Percentiles rank a stretch among this genome's conserved stretches.
Conservation (phyloP, 2,329 filamentous ascomycete genomes). For the Thielaviopsis punctulata region DNA sequence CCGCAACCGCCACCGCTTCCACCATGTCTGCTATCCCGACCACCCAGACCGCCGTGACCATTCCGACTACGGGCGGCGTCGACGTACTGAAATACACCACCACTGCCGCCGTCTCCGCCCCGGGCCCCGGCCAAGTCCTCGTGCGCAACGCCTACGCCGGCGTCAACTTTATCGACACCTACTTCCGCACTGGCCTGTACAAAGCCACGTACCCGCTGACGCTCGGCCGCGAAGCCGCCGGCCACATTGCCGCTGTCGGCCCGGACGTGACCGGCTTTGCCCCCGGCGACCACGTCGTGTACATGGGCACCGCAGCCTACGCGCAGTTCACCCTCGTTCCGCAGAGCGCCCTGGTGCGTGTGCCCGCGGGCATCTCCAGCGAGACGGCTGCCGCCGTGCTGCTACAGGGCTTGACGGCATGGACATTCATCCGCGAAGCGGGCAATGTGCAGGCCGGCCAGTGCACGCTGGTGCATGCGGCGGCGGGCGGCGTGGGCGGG, state of each 20-base stretch:
- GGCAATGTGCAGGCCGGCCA: conserved; percentile 60
- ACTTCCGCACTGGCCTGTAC: conserved; percentile 79
- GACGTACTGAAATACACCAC: conserved; percentile 53
- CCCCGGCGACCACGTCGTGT: conserved; percentile 55
- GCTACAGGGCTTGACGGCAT: conserved; percentile 70
- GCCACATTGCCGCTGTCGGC: conserved; percentile 47
- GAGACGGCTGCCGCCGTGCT: conserved; percentile 50
- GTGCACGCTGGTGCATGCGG: conserved; percentile 71
- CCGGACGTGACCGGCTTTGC: conserved; percentile 36
- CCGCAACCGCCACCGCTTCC: too few species aligned
- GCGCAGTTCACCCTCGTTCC: conserved; percentile 38
- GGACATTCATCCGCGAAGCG: conserved; percentile 62
- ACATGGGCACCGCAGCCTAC: conserved; percentile 38
- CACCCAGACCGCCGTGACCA: conserved; percentile 44
- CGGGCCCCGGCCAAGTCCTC: conserved; percentile 39
- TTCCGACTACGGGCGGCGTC: conserved; percentile 45
- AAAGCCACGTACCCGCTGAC: conserved; percentile 44
- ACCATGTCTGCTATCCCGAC: conserved; percentile 61
- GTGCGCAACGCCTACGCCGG: conserved; percentile 44
- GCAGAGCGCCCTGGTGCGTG: conserved; percentile 35
- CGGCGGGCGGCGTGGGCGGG: conserved; percentile 65
- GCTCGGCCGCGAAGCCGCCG: conserved; percentile 64
- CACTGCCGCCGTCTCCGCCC: conserved; percentile 26
- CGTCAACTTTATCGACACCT: conserved; percentile 49
- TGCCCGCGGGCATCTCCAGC: conserved; percentile 44